Evolutionary conservation across 2,329 filamentous ascomycete genomes (phyloP).

Genomic region (Verticillium dahliae): DNA sequence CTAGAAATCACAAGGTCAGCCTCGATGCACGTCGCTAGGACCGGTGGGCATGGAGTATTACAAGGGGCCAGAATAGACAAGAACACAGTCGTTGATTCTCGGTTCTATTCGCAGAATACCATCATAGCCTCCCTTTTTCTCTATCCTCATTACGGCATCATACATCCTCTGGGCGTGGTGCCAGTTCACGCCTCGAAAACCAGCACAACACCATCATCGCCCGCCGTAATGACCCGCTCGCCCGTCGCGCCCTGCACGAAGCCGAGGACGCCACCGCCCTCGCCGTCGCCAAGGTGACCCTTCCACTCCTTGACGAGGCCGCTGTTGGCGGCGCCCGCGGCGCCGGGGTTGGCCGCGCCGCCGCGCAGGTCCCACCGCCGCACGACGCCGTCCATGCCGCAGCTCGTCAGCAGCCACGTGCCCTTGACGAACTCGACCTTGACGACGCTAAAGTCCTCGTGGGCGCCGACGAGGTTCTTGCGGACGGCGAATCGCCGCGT

Average conservation of each 20-base stretch:
- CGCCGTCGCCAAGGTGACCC: constrained; percentile 77
- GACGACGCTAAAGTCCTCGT: constrained; percentile 84
- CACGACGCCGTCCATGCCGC: constrained; percentile 88
- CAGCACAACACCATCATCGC: constrained; percentile 71
- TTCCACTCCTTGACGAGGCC: constrained; percentile 83
- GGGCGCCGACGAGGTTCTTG: constrained; percentile 72
- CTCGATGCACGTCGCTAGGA: no score
- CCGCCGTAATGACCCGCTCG: constrained; percentile 75
- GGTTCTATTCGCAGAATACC: neutral
- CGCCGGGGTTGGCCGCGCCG: constrained; percentile 23
- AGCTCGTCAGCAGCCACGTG: constrained; percentile 71
- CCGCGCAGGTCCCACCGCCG: constrained; percentile 76
- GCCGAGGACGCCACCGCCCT: constrained; percentile 81
- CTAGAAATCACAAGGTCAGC: no score
- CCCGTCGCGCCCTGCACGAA: constrained; percentile 80
- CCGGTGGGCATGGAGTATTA: no score
- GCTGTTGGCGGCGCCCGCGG: constrained; percentile 46
- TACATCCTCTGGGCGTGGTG: neutral
- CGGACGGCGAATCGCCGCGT: constrained; percentile 82
- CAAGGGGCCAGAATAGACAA: neutral
- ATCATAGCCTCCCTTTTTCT: neutral
- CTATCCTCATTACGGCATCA: neutral
- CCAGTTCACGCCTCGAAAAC: constrained; percentile 54
- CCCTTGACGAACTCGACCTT: constrained; percentile 79
- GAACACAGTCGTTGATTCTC: neutral